Conservation (phyloP, 768 basidiomycete species). For the Rickenella mellea region DNA sequence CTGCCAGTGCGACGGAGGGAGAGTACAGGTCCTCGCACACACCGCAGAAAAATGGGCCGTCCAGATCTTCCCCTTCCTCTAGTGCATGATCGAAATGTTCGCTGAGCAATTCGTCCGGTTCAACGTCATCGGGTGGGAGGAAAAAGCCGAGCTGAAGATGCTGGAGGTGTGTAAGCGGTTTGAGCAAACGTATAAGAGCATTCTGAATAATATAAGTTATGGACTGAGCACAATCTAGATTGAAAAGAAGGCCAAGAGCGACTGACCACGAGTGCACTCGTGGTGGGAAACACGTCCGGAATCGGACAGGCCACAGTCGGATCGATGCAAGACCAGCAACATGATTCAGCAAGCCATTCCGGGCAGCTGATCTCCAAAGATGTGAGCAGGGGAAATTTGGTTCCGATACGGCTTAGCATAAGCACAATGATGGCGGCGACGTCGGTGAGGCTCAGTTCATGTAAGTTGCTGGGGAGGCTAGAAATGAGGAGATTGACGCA, state of each 20-base stretch:
- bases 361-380: constrained; percentile 49
- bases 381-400: constrained; percentile 33
- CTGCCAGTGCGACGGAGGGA: constrained; percentile 7
- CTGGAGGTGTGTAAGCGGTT: constrained; percentile 34
- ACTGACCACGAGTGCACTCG: constrained; percentile 43
- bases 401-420: constrained; percentile 38
- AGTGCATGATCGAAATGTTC: constrained; percentile 33
- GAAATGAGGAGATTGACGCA: constrained; percentile 12
- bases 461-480: constrained; percentile 27
- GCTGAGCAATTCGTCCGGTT: too few species aligned
- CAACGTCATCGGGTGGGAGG: constrained; percentile 45
- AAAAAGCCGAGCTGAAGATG: constrained; percentile 53
- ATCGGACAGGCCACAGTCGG: constrained; percentile 51
- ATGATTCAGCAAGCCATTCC: constrained; percentile 44
- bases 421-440: constrained; percentile 50
- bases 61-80: too few species aligned
- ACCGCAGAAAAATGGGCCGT: constrained; percentile 12
- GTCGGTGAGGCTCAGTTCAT: constrained; percentile 37
- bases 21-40: constrained; percentile 8
- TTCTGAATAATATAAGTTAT: constrained; percentile 25
- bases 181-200: constrained; percentile 33
- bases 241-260: constrained; percentile 1
- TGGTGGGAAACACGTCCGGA: constrained; percentile 36
- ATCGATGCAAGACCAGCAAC: constrained; percentile 59
- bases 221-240: too few species aligned